A percentile compares a stretch with the other conserved stretches of the same genome.
Conservation (phyloP, 2,329 filamentous ascomycete genomes). For the Talaromyces sp. region DNA sequence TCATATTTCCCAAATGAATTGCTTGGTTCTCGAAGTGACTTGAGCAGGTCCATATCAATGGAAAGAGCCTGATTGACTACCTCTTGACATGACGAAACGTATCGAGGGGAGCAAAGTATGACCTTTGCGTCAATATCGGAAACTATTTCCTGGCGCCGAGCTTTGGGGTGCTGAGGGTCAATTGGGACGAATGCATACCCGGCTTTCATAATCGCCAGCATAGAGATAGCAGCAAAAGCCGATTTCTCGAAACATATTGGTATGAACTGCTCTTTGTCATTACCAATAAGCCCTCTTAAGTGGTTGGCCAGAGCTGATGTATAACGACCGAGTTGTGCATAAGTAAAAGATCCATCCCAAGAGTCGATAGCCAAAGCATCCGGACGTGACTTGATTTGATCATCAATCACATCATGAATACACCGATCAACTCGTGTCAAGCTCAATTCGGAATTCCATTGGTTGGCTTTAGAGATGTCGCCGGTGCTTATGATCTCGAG, state of each 20-base stretch:
- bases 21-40: not conserved
- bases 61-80: constrained; percentile 4
- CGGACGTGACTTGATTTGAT: constrained; percentile 12
- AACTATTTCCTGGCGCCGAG: constrained; percentile 9
- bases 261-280: constrained; percentile 22
- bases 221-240: constrained; percentile 15
- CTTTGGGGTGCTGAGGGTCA: constrained; percentile 8
- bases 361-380: constrained; percentile 26
- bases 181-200: constrained; percentile 18
- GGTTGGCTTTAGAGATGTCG: not conserved
- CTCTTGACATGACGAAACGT: constrained; percentile 1
- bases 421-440: constrained; percentile 10
- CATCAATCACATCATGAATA: constrained; percentile 12
- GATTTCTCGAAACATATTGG: constrained; percentile 20
- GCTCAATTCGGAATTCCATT: constrained; percentile 14
- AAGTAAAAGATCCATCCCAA: constrained; percentile 32
- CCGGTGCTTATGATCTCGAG: not conserved
- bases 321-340: constrained; percentile 29
- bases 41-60: constrained; percentile 6
- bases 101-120: constrained; percentile 10
- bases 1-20: not conserved
- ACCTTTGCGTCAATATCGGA: constrained; percentile 7
- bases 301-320: constrained; percentile 31
- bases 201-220: constrained; percentile 19
- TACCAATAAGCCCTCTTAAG: constrained; percentile 20